These are phyloP conservation scores for Ceratocystis lukuohia DNA, from an alignment of 2,329 filamentous ascomycete species.

Conservation along the genomic window DNA sequence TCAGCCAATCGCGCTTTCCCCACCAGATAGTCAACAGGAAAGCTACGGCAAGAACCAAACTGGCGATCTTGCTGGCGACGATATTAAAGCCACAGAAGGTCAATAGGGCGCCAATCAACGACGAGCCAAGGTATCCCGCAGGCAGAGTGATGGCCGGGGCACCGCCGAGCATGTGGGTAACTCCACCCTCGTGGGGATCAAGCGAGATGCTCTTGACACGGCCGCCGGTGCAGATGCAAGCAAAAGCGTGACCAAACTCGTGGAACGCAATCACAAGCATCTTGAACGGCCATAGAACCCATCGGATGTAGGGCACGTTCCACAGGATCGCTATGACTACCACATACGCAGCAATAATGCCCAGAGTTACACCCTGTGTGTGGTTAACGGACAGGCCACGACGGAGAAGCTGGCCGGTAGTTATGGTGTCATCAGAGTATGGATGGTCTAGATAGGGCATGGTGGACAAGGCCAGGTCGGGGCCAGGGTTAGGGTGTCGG, in stretches of 20 bases:
- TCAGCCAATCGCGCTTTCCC: slow-evolving; percentile 67
- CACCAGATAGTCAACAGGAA: slow-evolving; percentile 73
- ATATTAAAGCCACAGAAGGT: slow-evolving; percentile 74
- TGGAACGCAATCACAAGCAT: slow-evolving; percentile 78
- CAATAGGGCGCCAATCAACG: slow-evolving; percentile 60
- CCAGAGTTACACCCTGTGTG: slow-evolving; percentile 57
- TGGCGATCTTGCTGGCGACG: slow-evolving; percentile 66
- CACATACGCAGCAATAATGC: slow-evolving; percentile 57
- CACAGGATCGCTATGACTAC: slow-evolving; percentile 63
- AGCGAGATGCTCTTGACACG: slow-evolving; percentile 54
- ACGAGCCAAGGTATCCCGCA: slow-evolving; percentile 65
- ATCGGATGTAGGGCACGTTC: slow-evolving; percentile 66
- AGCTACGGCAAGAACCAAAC: slow-evolving; percentile 56
- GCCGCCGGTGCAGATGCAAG: slow-evolving; percentile 58
- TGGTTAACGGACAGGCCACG: slow-evolving; percentile 26
- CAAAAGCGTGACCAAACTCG: slow-evolving; percentile 64
- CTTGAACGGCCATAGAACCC: slow-evolving; percentile 72
- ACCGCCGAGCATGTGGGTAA: slow-evolving; percentile 64
- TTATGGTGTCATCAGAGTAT: neutral
- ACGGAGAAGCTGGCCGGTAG: neutral
- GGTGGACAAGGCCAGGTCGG: neutral
- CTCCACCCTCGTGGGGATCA: slow-evolving; percentile 53
- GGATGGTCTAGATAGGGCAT: slow-evolving; percentile 9
- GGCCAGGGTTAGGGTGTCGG: neutral
- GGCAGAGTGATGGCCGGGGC: slow-evolving; percentile 58